Percentiles rank a stretch among this genome's conserved stretches.
Conservation (phyloP, 257 asterid genomes). For the Nicotiana benthamiana region DNA sequence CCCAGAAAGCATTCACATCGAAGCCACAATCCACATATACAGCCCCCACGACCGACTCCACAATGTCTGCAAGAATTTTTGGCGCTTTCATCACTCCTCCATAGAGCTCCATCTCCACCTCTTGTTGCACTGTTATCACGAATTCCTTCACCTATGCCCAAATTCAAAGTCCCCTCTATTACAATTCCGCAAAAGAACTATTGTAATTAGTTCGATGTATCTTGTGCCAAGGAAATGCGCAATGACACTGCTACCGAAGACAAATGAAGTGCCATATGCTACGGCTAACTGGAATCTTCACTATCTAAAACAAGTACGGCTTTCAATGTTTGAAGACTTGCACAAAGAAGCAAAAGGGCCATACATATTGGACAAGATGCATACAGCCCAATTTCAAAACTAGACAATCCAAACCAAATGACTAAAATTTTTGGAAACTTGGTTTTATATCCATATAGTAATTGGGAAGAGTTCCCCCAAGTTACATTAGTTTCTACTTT, state of each 20-base stretch:
- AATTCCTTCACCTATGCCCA: conserved; percentile 54
- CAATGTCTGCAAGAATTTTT: conserved; percentile 73
- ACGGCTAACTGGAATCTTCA: neutral
- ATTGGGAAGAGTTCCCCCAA: neutral
- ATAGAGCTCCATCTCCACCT: conserved; percentile 42
- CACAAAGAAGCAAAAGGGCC: neutral
- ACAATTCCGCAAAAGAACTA: neutral
- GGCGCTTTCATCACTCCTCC: conserved; percentile 77
- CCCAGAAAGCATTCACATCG: conserved; percentile 21
- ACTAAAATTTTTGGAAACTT: neutral
- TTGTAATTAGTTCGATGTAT: neutral
- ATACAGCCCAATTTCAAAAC: neutral
- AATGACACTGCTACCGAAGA: neutral
- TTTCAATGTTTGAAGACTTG: neutral
- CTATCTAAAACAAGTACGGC: neutral
- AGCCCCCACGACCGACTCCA: conserved; percentile 72
- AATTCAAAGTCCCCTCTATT: neutral
- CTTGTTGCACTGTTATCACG: conserved; percentile 36
- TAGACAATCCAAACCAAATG: neutral
- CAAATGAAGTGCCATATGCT: neutral
- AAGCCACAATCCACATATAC: conserved; percentile 37
- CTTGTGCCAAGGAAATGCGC: neutral
- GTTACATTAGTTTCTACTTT: neutral
- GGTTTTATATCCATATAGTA: neutral
- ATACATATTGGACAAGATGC: neutral